Evolutionary conservation across 805 yeast genomes (phyloP).

Genomic region (Candida parachauliodes): DNA sequence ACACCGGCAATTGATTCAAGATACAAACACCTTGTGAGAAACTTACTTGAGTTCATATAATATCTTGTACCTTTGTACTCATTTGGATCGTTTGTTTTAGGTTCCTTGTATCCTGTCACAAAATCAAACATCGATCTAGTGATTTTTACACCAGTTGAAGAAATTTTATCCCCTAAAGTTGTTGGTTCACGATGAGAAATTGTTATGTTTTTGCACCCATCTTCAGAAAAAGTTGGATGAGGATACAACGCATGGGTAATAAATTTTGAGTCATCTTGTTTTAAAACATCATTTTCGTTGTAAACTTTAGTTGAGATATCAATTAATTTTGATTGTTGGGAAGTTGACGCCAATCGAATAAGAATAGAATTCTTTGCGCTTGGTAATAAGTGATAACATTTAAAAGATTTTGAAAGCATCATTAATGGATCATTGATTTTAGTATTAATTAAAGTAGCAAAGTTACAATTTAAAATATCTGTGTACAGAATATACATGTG

Average conservation of each 20-base stretch:
- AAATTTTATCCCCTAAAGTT: slow-evolving; percentile 48
- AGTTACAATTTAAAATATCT: too few species aligned
- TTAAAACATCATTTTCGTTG: slow-evolving; percentile 17
- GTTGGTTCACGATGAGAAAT: slow-evolving; percentile 51
- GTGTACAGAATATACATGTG: too few species aligned
- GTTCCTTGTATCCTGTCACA: slow-evolving; percentile 63
- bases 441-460: too few species aligned
- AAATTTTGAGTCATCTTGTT: slow-evolving; percentile 29
- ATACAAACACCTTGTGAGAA: slow-evolving; percentile 62
- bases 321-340: slow-evolving; percentile 9
- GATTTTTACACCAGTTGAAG: slow-evolving; percentile 42
- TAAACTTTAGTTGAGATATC: slow-evolving; percentile 25
- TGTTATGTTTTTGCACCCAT: slow-evolving; percentile 35
- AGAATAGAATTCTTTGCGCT: too few species aligned
- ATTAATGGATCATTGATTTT: too few species aligned
- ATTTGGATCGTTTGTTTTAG: slow-evolving; percentile 31
- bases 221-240: slow-evolving; percentile 29
- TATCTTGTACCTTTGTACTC: slow-evolving; percentile 38
- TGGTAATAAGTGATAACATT: too few species aligned
- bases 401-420: too few species aligned
- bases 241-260: slow-evolving; percentile 39
- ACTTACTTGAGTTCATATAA: slow-evolving; percentile 57
- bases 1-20: slow-evolving; percentile 74
- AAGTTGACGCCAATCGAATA: slow-evolving; percentile 2
- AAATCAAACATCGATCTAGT: slow-evolving; percentile 54